Percentiles rank a stretch among this genome's conserved stretches.
Conservation (phyloP, 768 basidiomycete species). For the Suillus subaureus region DNA sequence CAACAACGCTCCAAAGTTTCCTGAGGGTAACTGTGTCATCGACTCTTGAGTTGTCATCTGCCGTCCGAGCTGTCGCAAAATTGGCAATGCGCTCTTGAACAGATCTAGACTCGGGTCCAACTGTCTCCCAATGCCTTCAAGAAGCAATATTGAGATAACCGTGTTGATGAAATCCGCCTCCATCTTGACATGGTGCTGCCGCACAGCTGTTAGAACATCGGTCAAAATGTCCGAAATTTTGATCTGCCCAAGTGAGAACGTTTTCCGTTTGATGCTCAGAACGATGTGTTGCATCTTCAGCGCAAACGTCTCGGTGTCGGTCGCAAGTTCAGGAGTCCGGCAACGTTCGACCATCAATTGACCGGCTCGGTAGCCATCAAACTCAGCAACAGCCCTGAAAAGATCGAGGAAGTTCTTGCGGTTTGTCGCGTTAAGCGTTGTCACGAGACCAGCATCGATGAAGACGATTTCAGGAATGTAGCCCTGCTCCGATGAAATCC, state of each 20-base stretch:
- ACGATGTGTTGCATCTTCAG: constrained; percentile 98
- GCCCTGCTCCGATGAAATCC: constrained; percentile 61
- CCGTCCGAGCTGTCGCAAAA: constrained; percentile 86
- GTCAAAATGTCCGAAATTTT: constrained; percentile 92
- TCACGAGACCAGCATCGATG: constrained; percentile 95
- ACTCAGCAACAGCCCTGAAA: constrained; percentile 93
- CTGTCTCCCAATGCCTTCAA: constrained; percentile 96
- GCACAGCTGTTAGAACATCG: constrained; percentile 84
- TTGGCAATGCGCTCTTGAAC: constrained; percentile 94
- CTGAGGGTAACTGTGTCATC: constrained; percentile 60
- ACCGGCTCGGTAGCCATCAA: constrained; percentile 95
- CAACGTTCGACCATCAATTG: constrained; percentile 97
- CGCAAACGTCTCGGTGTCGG: constrained; percentile 94
- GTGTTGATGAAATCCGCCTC: constrained; percentile 99
- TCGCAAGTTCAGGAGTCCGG: constrained; percentile 83
- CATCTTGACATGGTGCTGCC: constrained; percentile 96
- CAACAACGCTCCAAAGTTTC: constrained; percentile 81
- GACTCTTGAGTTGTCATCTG: constrained; percentile 83
- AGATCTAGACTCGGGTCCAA: constrained; percentile 91
- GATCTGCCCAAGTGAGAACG: constrained; percentile 96
- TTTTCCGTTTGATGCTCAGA: constrained; percentile 91
- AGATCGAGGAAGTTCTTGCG: constrained; percentile 94
- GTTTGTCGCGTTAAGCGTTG: constrained; percentile 80
- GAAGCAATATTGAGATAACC: constrained; percentile 87
- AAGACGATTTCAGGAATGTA: constrained; percentile 95